Evolutionary conservation across 2,329 filamentous ascomycete species (phyloP), one percentile per base, ranked within the genome.

Genomic region (Exophiala spinifera): DNA sequence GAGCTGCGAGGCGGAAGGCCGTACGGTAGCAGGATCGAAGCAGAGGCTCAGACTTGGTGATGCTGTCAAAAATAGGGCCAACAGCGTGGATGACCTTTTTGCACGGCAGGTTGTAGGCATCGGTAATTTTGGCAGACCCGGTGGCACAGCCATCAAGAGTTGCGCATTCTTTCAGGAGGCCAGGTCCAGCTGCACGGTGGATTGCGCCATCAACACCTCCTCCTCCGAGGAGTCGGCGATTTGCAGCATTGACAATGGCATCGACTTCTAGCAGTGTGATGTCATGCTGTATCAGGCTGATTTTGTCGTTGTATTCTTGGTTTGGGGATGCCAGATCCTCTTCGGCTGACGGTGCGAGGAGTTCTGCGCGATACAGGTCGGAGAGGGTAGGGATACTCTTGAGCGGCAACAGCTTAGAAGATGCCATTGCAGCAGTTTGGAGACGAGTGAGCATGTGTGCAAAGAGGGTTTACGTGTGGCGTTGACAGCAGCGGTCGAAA

Each of bases 161-260:
- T n/a, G 74, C 71, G 71, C 92, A 96, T 74, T 94, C 92, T 7
- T 75, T 66, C 17, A 85, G 61, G 0, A 97, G 81, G 0, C 71
- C 70, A 0, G 74, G 80, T 0, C 94, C 94, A 1, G 94, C 92
- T 37, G 87, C 90, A 25, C 79, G 72, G 69, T 97, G 94, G 64
- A 97, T 96, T 23, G 91, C 88, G 37, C 87, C 88, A 66, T 91
- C 87, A 14, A 97, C 91, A 33, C 94, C 94, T n/a, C 91, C 90
- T 49, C 94, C 94, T 51, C 91, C 91, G 0, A 88, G 78, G 0
- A 97, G 82, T 1, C 79, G 80, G 8, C 72, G 73, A 70, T 97
- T 97, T 42, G 94, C 92, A 1, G 94, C 92, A 69, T 97, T 97
- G 69, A 97, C 91, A 63, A 96, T 94, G 60, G 87, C 87, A 66